These are phyloP conservation scores for Macrolepiota fuliginosa DNA, from an alignment of 768 basidiomycete genomes.

Conservation along the genomic window DNA sequence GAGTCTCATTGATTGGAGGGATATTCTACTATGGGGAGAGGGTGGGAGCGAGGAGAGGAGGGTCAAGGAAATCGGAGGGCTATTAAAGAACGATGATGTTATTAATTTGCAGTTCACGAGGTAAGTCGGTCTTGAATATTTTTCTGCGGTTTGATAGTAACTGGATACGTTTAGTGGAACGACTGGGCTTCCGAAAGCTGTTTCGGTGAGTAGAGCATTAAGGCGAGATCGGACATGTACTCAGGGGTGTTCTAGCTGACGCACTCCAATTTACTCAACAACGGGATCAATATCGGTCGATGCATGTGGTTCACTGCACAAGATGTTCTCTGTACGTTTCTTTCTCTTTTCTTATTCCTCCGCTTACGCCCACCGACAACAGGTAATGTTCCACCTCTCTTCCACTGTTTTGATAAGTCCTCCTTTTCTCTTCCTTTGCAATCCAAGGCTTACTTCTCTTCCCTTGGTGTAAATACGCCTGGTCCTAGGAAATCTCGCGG, in stretches of 20 bases:
- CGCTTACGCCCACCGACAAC: background rate
- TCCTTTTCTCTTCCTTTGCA: constrained; percentile 12
- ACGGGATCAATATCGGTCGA: constrained; percentile 65
- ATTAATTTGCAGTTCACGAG: constrained; percentile 88
- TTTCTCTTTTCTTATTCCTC: background rate
- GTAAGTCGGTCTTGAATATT: constrained; percentile 29
- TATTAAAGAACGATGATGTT: constrained; percentile 60
- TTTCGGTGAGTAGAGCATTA: constrained; percentile 51
- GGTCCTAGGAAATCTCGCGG: constrained; percentile 77
- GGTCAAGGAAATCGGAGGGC: constrained; percentile 39
- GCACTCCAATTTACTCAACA: constrained; percentile 78
- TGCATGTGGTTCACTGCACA: constrained; percentile 66
- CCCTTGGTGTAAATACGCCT: constrained; percentile 46
- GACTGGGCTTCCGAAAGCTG: constrained; percentile 79
- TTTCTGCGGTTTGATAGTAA: background rate
- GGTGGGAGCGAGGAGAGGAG: constrained; percentile 38
- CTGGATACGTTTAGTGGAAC: constrained; percentile 54
- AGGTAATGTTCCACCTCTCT: constrained; percentile 85
- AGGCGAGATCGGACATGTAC: background rate
- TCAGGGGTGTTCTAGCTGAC: constrained; percentile 50
- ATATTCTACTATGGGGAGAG: constrained; percentile 68
- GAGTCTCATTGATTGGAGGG: constrained; percentile 67
- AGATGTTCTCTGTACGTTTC: constrained; percentile 61
- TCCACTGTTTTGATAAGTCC: constrained; percentile 88
- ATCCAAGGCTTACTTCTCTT: constrained; percentile 17